Evolutionary conservation across 2,329 filamentous ascomycete genomes (phyloP).

Genomic region (Clonostachys sp.): DNA sequence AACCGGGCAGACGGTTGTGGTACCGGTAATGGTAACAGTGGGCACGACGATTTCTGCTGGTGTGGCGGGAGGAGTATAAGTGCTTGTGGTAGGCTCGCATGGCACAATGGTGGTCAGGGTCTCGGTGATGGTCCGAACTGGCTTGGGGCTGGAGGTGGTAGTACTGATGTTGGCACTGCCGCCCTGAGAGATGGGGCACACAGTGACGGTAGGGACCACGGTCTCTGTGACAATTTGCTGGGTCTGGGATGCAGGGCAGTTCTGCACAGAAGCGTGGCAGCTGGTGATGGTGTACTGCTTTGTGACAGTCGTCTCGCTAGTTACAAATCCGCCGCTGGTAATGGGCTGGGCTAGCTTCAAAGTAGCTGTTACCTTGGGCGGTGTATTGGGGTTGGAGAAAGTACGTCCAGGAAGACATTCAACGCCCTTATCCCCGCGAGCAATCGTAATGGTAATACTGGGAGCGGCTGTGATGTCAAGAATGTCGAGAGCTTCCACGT

Average conservation of each 20-base stretch:
- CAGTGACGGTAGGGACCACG: conserved; percentile 9
- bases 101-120: conserved; percentile 15
- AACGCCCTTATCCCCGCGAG: conserved; percentile 7
- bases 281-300: conserved; percentile 23
- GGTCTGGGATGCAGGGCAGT: conserved; percentile 33
- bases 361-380: conserved; percentile 2
- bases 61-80: conserved; percentile 12
- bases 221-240: conserved; percentile 21
- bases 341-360: background rate
- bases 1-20: conserved; percentile 1
- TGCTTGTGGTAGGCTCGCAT: conserved; percentile 14
- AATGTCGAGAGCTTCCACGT: conserved; percentile 18
- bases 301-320: conserved; percentile 14
- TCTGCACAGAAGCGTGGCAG: conserved; percentile 27
- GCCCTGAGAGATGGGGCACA: conserved; percentile 6
- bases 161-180: conserved; percentile 1
- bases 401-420: conserved; percentile 11
- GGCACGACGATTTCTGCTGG: conserved; percentile 8
- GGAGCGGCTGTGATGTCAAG: conserved; percentile 31
- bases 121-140: conserved; percentile 12
- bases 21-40: conserved; percentile 9
- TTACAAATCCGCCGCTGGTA: conserved; percentile 7
- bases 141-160: conserved; percentile 5
- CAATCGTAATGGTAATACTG: conserved; percentile 31
- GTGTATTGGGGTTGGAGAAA: conserved; percentile 1